Percentiles rank a stretch among this genome's conserved stretches.
phyloP scores from a whole-genome alignment of 2,329 filamentous ascomycete genomes.

The Pezicula carpinea region DNA sequence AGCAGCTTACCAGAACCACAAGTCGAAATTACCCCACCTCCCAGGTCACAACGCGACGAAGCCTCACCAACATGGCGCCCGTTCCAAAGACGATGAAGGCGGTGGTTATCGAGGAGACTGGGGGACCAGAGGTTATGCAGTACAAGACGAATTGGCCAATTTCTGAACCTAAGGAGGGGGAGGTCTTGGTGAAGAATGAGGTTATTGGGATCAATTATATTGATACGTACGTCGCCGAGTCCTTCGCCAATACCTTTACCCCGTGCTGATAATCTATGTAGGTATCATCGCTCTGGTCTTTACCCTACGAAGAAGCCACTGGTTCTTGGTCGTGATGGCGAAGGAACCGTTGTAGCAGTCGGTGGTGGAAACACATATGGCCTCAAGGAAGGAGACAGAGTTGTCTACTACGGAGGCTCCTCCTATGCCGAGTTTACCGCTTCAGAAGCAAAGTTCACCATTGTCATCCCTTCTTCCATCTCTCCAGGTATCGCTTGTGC shows the following conservation, averaged over 20 bases:
- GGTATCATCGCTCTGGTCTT: constrained; percentile 81
- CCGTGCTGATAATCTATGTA: constrained; percentile 21
- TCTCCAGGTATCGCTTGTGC: constrained; percentile 61
- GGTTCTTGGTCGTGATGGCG: constrained; percentile 74
- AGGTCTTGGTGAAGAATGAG: constrained; percentile 77
- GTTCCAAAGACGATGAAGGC: constrained; percentile 46
- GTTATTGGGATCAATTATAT: constrained; percentile 84
- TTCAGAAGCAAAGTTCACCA: constrained; percentile 45
- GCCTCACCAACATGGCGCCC: neutral
- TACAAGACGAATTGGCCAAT: constrained; percentile 68
- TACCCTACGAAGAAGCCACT: constrained; percentile 70
- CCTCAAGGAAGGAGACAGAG: constrained; percentile 63
- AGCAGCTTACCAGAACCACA: too few species aligned
- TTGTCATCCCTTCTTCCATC: constrained; percentile 58
- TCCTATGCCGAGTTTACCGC: constrained; percentile 55
- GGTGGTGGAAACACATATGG: constrained; percentile 46
- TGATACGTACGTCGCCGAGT: constrained; percentile 54
- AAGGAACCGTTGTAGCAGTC: constrained; percentile 63
- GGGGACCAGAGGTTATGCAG: constrained; percentile 67
- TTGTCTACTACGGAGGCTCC: constrained; percentile 59
- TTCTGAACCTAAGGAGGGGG: constrained; percentile 60
- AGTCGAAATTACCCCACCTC: too few species aligned
- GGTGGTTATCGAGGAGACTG: constrained; percentile 66
- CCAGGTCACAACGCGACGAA: too few species aligned
- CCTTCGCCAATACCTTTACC: neutral